Conservation (phyloP, 129 eudicot species). For the Artemisia tridentata region DNA sequence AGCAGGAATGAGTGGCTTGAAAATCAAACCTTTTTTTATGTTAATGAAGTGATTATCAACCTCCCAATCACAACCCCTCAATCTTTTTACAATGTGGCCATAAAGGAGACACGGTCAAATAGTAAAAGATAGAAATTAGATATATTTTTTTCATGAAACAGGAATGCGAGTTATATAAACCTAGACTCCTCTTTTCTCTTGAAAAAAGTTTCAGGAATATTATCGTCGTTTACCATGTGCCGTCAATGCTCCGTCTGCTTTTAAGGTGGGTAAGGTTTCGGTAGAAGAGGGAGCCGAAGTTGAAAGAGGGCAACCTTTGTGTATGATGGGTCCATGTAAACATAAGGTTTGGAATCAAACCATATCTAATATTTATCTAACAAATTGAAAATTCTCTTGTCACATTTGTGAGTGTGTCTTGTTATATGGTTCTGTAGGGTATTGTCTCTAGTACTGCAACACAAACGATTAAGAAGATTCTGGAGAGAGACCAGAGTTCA, state of each 20-base stretch:
- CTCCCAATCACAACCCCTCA: no score
- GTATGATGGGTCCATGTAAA: neutral
- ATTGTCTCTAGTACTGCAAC: neutral
- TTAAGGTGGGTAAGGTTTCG: neutral
- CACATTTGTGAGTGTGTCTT: no score
- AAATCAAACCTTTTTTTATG: neutral
- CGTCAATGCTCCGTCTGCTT: neutral
- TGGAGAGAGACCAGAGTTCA: neutral
- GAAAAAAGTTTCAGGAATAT: neutral
- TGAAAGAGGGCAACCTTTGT: neutral
- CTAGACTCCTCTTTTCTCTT: neutral
- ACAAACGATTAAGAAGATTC: neutral
- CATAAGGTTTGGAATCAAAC: neutral
- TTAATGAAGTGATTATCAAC: neutral
- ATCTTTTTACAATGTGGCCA: no score
- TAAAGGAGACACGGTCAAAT: no score
- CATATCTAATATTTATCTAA: neutral
- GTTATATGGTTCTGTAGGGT: no score
- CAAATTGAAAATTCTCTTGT: no score
- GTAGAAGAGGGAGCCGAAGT: neutral
- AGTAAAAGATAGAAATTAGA: neutral
- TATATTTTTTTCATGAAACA: neutral
- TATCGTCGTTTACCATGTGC: neutral
- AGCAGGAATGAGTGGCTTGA: neutral
- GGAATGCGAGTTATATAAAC: neutral